These are phyloP conservation scores for Paramecium primaurelia DNA, from an alignment of 73 alveolate species.

Conservation along the genomic window DNA sequence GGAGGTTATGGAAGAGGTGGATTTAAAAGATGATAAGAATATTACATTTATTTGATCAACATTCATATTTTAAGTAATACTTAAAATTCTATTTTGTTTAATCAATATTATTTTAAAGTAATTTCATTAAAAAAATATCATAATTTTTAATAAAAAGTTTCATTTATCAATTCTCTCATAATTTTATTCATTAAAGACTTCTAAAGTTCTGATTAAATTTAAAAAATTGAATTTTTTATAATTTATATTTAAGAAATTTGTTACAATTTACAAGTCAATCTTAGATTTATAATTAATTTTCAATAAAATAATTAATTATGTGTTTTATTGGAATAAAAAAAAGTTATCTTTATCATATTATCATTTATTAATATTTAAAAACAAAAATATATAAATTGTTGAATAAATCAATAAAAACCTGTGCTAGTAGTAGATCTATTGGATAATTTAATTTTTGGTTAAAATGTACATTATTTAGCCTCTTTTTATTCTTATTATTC, in stretches of 20 bases:
- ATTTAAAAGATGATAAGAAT: neutral
- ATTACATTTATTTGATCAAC: neutral
- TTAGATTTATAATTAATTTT: too few species aligned
- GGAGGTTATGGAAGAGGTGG: neutral
- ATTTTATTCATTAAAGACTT: neutral
- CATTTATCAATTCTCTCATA: neutral
- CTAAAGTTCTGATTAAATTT: neutral
- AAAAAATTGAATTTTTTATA: too few species aligned
- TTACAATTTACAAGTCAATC: too few species aligned
- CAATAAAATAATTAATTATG: too few species aligned
- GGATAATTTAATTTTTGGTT: constrained; percentile 2
- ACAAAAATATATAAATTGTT: neutral
- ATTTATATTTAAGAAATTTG: too few species aligned
- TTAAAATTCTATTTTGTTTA: neutral
- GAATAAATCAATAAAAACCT: neutral
- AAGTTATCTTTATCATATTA: neutral
- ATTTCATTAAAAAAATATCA: neutral
- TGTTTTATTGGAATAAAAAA: too few species aligned
- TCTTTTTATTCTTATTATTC: neutral
- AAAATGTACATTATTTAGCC: neutral
- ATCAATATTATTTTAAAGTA: neutral
- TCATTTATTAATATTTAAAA: neutral
- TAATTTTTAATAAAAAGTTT: neutral
- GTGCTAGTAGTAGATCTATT: neutral
- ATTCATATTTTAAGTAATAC: neutral